phyloP scores from a whole-genome alignment of 2,329 filamentous ascomycete species.

The Orbilia brochopaga region DNA sequence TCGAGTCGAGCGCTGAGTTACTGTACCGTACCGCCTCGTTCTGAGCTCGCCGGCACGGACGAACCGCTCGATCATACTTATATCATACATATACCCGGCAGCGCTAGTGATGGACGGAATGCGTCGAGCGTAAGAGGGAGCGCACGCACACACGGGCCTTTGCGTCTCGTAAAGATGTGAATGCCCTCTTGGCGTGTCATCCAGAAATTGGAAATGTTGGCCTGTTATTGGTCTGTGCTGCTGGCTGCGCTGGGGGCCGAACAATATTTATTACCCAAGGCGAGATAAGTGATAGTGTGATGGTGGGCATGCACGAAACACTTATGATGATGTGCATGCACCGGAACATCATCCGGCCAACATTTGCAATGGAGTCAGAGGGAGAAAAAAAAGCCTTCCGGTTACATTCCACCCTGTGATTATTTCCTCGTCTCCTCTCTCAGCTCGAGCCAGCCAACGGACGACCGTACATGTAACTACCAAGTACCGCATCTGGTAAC shows the following conservation, averaged over 20 bases:
- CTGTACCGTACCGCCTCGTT: background rate
- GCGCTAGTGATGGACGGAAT: background rate
- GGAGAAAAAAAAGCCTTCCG: constrained; percentile 1
- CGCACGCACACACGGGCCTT: constrained; percentile 11
- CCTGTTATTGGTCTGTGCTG: constrained; percentile 34
- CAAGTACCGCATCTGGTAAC: too few relatives aligned
- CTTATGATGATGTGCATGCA: constrained; percentile 18
- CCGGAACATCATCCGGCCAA: constrained; percentile 32
- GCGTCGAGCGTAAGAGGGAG: background rate
- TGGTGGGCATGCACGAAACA: constrained; percentile 36
- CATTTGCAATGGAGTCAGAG: too few relatives aligned
- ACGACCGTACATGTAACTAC: too few relatives aligned
- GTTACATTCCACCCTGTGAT: background rate
- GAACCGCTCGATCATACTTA: background rate
- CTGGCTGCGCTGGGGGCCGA: too few relatives aligned
- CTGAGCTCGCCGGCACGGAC: background rate
- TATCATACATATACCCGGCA: background rate
- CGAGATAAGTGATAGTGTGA: constrained; percentile 32
- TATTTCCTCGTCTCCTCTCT: too few relatives aligned
- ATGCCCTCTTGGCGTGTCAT: constrained; percentile 42
- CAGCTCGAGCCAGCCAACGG: constrained; percentile 15
- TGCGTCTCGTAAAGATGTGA: constrained; percentile 29
- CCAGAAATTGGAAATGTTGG: constrained; percentile 42
- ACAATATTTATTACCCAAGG: constrained; percentile 22
- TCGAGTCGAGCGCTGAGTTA: too few relatives aligned